Evolutionary conservation across 1,284 basidiomycete genomes (phyloP).

Genomic region (Sphagnurus paluster): DNA sequence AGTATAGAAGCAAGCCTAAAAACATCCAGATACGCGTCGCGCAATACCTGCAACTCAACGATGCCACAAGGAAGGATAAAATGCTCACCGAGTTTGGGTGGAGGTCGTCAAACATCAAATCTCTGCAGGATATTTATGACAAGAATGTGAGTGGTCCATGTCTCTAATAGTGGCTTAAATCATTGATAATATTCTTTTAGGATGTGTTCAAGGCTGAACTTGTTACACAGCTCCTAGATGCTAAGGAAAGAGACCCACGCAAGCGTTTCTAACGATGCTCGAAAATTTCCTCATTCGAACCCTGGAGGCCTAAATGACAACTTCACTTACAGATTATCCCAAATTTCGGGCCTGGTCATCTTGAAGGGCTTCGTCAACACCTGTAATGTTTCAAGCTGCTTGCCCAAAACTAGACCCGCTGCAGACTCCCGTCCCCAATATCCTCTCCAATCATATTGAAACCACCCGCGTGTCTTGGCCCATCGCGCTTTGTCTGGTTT

Average conservation of each 20-base stretch:
- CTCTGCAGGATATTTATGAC: conserved; percentile 39
- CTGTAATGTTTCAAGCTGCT: too few relatives aligned
- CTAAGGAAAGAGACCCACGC: conserved; percentile 15
- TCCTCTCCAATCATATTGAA: too few relatives aligned
- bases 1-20: conserved; percentile 45
- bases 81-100: conserved; percentile 53
- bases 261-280: not conserved
- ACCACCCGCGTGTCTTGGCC: too few relatives aligned
- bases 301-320: too few relatives aligned
- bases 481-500: too few relatives aligned
- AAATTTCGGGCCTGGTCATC: too few relatives aligned
- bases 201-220: conserved; percentile 18
- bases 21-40: conserved; percentile 54
- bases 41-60: conserved; percentile 42
- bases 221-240: conserved; percentile 8
- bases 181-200: conserved; percentile 4
- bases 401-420: too few relatives aligned
- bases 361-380: too few relatives aligned
- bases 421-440: too few relatives aligned
- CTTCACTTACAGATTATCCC: too few relatives aligned
- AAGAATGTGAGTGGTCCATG: conserved; percentile 36
- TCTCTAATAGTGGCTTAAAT: not conserved
- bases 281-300: not conserved
- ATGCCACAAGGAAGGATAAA: conserved; percentile 41
- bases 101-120: conserved; percentile 47